Evolutionary conservation across 192 early-diverging fungal genomes (phyloP).

Genomic region (Coemansia sp.): DNA sequence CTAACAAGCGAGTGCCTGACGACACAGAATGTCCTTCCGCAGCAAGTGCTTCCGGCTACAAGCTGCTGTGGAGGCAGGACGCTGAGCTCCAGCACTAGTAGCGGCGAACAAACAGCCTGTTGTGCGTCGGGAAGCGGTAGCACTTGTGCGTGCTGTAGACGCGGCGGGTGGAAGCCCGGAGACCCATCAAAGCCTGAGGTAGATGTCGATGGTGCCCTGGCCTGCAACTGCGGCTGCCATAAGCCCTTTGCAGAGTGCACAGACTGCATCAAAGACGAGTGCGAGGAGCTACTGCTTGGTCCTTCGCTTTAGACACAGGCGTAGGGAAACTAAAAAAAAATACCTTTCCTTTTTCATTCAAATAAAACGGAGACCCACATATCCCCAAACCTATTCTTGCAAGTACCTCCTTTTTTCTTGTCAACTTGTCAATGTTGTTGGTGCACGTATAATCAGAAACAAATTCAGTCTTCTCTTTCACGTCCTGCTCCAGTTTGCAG

Average conservation of each 20-base stretch:
- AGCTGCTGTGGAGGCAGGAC: conserved; percentile 22
- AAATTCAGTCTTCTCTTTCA: too few relatives aligned
- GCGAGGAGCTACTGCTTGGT: conserved; percentile 41
- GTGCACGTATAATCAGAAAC: too few relatives aligned
- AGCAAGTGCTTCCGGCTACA: conserved; percentile 21
- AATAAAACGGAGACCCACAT: neutral
- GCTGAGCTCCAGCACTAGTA: neutral
- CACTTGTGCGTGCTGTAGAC: conserved; percentile 24
- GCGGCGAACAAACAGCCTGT: neutral
- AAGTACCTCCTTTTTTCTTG: neutral
- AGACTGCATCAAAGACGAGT: conserved; percentile 56
- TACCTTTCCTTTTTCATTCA: neutral
- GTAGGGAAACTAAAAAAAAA: conserved; percentile 2
- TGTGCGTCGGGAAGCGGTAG: neutral
- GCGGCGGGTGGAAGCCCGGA: conserved; percentile 30
- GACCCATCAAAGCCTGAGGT: conserved; percentile 24
- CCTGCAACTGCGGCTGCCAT: conserved; percentile 61
- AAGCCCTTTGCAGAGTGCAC: conserved; percentile 56
- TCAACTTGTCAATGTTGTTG: neutral
- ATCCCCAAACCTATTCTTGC: neutral
- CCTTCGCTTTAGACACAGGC: neutral
- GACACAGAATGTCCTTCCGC: conserved; percentile 4
- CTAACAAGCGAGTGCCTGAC: neutral
- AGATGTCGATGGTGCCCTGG: conserved; percentile 55
- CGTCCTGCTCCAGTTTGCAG: too few relatives aligned